Base-by-base conservation (phyloP, 179 eudicot genomes). In the Pouteria campechiana region DNA sequence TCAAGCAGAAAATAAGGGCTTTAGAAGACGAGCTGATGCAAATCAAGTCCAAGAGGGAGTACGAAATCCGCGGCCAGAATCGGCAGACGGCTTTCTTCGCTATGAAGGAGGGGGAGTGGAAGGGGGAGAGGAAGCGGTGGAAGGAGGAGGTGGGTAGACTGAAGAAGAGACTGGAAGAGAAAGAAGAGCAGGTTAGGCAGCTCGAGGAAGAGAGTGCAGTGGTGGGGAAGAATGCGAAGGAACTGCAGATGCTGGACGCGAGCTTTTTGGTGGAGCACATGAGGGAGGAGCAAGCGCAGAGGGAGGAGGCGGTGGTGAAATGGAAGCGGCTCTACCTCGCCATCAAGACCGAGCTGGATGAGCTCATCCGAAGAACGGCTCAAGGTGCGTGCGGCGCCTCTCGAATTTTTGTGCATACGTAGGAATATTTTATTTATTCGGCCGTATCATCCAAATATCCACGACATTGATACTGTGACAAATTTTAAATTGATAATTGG, bases 271-370 rank as follows among this genome's bases (percentile, higher is more conserved):
- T 71, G 54, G 80, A 69, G 51, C 52, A 70, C n/a, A 49, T 69
- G 63, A 78, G 66, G 53, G 76, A 62, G 19, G 77, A 78, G 58
- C 57, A 74, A 53, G 54, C 60, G 10, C 49, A 63, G 15, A 55
- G 94, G 55, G 92, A 84, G 42, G 81, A 77, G 48, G 60, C 95
- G 14, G 71, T 78, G 10, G 85, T 78, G 58, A 86, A 72, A 44
- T 86, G 95, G 95, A 86, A 86, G 34, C 57, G 54, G 70, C 65
- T 86, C 25, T 86, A 86, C 48, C 75, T 82, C 52, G 79, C 81
- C 16, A 83, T 86, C 52, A 86, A 83, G 73, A 46, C 59, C 54
- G 95, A 86, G 63, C 64, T 86, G 24, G 95, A 86, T 67, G 70
- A 78, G 46, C 79, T 86, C 12, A 79, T 86, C 63, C 60, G 62